These are phyloP conservation scores for Kluyveromyces aestuarii DNA, from an alignment of 805 yeast genomes.

Conservation along the genomic window DNA sequence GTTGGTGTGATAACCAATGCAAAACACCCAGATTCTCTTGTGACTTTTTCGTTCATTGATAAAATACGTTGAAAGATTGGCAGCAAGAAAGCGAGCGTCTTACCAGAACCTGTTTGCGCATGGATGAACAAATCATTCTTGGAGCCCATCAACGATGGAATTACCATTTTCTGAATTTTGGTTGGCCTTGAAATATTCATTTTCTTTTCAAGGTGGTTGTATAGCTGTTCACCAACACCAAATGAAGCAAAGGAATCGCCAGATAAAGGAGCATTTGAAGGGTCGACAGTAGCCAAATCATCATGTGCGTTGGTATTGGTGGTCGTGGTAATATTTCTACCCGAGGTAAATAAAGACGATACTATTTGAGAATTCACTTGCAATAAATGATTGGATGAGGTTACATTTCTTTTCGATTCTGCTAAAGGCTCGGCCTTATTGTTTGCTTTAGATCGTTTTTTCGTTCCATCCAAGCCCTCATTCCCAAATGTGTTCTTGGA, in stretches of 20 bases:
- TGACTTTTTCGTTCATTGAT: slow-evolving; percentile 37
- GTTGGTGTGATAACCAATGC: slow-evolving; percentile 90
- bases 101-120: slow-evolving; percentile 98
- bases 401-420: neutral
- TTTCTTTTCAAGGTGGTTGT: slow-evolving; percentile 45
- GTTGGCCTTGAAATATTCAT: slow-evolving; percentile 65
- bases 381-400: neutral
- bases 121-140: slow-evolving; percentile 73
- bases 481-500: neutral
- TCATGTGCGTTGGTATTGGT: slow-evolving; percentile 31
- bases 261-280: slow-evolving; percentile 80
- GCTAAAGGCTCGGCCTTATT: neutral
- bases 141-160: slow-evolving; percentile 47
- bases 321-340: slow-evolving; percentile 40
- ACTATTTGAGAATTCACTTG: slow-evolving; percentile 43
- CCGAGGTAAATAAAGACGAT: slow-evolving; percentile 75
- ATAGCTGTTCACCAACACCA: slow-evolving; percentile 50
- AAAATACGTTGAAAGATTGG: slow-evolving; percentile 75
- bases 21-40: slow-evolving; percentile 72
- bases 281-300: slow-evolving; percentile 29
- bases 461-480: neutral
- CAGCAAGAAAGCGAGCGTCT: slow-evolving; percentile 77
- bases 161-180: slow-evolving; percentile 70
- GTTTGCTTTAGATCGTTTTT: neutral
- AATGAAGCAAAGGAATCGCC: slow-evolving; percentile 60